Base-by-base conservation (phyloP, 2,329 filamentous ascomycete species). In the Aspergillus sp. region DNA sequence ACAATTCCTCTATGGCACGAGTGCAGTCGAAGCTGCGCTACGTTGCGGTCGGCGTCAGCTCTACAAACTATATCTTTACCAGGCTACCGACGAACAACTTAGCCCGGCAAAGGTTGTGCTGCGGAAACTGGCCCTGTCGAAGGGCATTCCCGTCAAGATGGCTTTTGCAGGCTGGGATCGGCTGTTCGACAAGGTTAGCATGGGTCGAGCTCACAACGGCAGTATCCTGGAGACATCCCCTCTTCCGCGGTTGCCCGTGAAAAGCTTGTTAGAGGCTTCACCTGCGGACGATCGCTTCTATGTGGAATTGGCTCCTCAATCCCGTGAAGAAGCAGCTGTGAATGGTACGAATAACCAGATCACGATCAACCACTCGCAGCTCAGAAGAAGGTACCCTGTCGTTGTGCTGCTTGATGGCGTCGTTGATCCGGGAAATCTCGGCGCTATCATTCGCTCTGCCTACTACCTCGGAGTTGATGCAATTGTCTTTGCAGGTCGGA, bases 391-490 rank as follows among this genome's bases (percentile, higher is more conserved):
- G 51, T 76, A 68, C 51, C 75, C 75, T 0, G 68, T 78, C 22
- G 63, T 71, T 32, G 57, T 78, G 16, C 67, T 80, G 40, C 68
- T 76, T 9, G 72, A 76, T 49, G 71, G 71, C n/a, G 65, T 80
- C 51, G 74, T 90, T 9, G 93, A 99, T 65, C 88, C 91, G 0
- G 91, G 90, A 22, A 99, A 99, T 66, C 76, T 97, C 1, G 94
- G 94, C 40, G 90, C 86, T 19, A 93, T 97, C 54, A 79, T 97
- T 41, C 88, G 94, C 33, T 90, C 90, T 5, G 90, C 91, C 2
- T 88, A 90, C 64, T 97, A 94, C 70, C 82, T 97, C n/a, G 93
- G 93, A 19, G 87, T 90, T 5, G 89, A 92, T 50, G 92, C 89
- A 4, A 82, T 99, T 17, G 84, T 85, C 2, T 84, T 95, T 50